Base-by-base conservation (phyloP, 345 rosid genomes). In the Populus pruinosa region DNA sequence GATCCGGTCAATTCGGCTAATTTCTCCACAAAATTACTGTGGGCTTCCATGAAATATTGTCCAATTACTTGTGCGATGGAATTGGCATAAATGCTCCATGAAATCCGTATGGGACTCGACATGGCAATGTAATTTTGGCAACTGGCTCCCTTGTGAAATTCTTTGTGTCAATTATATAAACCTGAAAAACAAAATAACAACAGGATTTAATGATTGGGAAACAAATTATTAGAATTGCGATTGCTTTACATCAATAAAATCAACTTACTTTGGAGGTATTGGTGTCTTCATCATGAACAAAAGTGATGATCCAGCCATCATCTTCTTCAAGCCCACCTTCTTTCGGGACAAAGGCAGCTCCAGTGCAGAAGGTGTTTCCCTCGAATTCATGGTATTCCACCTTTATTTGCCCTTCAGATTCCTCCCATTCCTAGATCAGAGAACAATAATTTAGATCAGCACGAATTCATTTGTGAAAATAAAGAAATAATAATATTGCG, bases 251-350 rank as follows among this genome's bases (percentile, higher is more conserved):
- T 7, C 18, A 5, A 0, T 27, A 64, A 14, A 29, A 33, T 29
- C 50, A 21, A 4, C 84, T 69, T 63, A 87, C 90, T 72, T 86
- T 81, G 41, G 87, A 81, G 7, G 73, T 20, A 55, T 85, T 27
- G 1, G 76, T 75, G 9, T 74, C 74, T 81, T 90, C 91, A 64
- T 83, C 70, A 77, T 84, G 91, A 36, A 86, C 88, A 79, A 79
- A 89, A 25, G 89, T 81, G 67, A 87, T 41, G 64, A 89, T 80
- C 92, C 89, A 87, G 13, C 89, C 86, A 33, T 87, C 86, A 10
- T 84, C 92, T 81, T 89, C 86, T 70, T 82, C 84, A 0, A 25
- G 1, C 1, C 77, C 74, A 4, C 75, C 81, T 31, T 66, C 68
- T 72, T 79, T 85, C 21, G 86, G 78, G 23, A 84, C 84, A 44